Conservation (phyloP, 2,329 filamentous ascomycete species). For the Diaporthe citri region DNA sequence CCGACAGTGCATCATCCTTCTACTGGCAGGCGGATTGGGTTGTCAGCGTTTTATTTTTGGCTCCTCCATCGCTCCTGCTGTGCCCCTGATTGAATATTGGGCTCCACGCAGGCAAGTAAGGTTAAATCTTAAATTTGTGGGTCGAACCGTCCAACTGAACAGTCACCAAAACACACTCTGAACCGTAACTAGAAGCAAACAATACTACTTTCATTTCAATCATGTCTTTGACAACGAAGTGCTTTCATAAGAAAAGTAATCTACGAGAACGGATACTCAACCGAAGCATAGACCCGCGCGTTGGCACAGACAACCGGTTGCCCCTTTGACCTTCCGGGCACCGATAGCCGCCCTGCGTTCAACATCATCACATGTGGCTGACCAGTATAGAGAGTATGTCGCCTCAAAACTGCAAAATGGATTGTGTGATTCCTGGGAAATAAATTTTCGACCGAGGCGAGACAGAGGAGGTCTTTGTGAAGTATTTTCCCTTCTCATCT, state of each 20-base stretch:
- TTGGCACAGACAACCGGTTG: not conserved
- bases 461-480: not conserved
- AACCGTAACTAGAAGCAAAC: no score
- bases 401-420: not conserved
- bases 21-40: not conserved
- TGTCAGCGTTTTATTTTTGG: not conserved
- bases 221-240: not conserved
- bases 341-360: not conserved
- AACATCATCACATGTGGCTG: not conserved
- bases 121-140: slow-evolving; percentile 13
- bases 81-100: not conserved
- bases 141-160: not conserved
- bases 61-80: not conserved
- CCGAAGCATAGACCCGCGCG: no score
- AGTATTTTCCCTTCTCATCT: not conserved
- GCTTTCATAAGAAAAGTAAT: not conserved
- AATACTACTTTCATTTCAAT: no score
- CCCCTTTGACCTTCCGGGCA: not conserved
- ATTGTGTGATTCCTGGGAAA: not conserved
- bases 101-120: not conserved
- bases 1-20: not conserved
- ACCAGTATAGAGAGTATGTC: not conserved
- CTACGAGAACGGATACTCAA: not conserved
- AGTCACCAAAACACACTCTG: not conserved
- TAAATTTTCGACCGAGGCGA: not conserved